Percentiles rank a stretch among this genome's conserved stretches.
Conservation (phyloP, 2,329 filamentous ascomycete species). For the Alternaria triticimaculans region DNA sequence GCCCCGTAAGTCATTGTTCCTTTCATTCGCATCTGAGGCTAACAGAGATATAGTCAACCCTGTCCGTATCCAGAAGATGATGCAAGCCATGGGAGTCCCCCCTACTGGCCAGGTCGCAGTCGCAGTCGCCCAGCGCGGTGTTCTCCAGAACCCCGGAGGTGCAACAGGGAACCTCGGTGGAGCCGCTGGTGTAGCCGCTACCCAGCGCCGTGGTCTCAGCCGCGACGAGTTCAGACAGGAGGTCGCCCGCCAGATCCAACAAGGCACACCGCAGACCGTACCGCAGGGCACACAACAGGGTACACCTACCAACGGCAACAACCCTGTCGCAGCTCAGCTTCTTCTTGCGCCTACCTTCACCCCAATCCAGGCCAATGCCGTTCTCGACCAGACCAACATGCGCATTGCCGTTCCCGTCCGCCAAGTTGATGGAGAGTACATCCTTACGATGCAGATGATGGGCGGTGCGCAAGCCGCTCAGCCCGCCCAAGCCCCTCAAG, state of each 20-base stretch:
- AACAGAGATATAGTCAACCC: slow-evolving; percentile 40
- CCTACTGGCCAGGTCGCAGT: slow-evolving; percentile 42
- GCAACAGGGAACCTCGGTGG: slow-evolving; percentile 40
- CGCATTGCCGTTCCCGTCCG: slow-evolving; percentile 46
- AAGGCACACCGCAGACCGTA: not conserved
- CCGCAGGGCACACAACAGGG: slow-evolving; percentile 11
- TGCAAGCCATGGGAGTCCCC: slow-evolving; percentile 41
- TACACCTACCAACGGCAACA: slow-evolving; percentile 39
- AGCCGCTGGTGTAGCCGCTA: slow-evolving; percentile 27
- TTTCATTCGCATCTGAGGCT: not conserved
- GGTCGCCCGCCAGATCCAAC: slow-evolving; percentile 30
- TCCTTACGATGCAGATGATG: slow-evolving; percentile 43
- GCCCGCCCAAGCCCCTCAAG: slow-evolving; percentile 7
- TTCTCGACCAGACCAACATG: slow-evolving; percentile 46
- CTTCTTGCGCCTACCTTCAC: slow-evolving; percentile 47
- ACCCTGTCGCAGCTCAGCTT: slow-evolving; percentile 43
- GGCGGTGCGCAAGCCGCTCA: slow-evolving; percentile 14
- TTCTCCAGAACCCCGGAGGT: slow-evolving; percentile 47
- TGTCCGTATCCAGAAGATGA: slow-evolving; percentile 45
- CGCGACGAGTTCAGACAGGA: slow-evolving; percentile 34
- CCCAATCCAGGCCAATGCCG: slow-evolving; percentile 41
- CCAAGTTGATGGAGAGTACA: slow-evolving; percentile 47
- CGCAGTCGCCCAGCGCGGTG: slow-evolving; percentile 45
- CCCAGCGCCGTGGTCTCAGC: slow-evolving; percentile 25
- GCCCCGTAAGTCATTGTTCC: slow-evolving; percentile 35